Conservation (phyloP, 202 grass and related monocot species). For the Zizania palustris region DNA sequence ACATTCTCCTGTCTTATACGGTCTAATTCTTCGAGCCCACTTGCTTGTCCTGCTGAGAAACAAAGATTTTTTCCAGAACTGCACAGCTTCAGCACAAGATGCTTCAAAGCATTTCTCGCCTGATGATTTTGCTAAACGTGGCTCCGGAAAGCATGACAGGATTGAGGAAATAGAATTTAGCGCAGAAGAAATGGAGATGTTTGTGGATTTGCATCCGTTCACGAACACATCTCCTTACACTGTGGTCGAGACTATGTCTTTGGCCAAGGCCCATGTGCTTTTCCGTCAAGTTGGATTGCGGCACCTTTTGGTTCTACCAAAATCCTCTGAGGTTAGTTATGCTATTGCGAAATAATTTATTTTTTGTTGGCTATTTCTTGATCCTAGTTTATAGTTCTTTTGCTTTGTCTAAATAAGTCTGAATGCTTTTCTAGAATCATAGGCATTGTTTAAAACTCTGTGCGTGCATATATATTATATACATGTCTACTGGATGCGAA, state of each 20-base stretch:
- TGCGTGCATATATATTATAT: not conserved
- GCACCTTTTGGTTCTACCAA: constrained; percentile 92
- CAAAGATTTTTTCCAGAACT: constrained; percentile 57
- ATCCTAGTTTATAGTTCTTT: constrained; percentile 20
- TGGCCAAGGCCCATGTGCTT: constrained; percentile 92
- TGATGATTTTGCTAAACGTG: constrained; percentile 82
- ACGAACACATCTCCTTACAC: constrained; percentile 95
- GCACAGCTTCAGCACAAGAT: constrained; percentile 45
- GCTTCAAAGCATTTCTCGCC: constrained; percentile 60
- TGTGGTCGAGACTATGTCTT: constrained; percentile 95
- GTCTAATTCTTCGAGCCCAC: constrained; percentile 76
- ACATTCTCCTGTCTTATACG: constrained; percentile 63
- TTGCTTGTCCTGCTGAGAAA: constrained; percentile 88
- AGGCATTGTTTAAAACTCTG: not conserved
- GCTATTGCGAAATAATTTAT: constrained; percentile 17
- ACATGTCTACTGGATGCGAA: not conserved
- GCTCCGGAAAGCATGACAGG: constrained; percentile 72
- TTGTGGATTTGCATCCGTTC: constrained; percentile 89
- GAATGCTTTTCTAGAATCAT: not conserved
- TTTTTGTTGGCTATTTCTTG: not conserved
- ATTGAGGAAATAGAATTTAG: constrained; percentile 73
- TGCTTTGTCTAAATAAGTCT: not conserved
- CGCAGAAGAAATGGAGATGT: constrained; percentile 91
- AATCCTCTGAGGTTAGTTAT: constrained; percentile 63
- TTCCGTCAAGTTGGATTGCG: constrained; percentile 93